Conservation (phyloP, 306 rosid genomes). For the Cucumis melo region DNA sequence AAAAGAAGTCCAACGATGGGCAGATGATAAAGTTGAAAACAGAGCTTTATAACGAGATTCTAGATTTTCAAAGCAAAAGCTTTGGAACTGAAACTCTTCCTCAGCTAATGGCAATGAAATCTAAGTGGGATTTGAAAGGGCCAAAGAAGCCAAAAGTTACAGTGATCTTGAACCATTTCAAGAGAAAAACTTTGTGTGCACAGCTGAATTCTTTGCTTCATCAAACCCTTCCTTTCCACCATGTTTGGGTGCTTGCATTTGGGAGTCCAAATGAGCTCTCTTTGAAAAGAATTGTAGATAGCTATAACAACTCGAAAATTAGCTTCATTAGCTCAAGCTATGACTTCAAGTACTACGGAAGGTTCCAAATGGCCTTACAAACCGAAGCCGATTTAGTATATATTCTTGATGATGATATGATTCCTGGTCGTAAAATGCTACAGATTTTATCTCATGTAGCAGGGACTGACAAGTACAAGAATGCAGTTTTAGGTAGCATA, state of each 20-base stretch:
- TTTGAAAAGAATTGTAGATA: constrained; percentile 61
- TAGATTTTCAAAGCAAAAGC: constrained; percentile 43
- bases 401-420: constrained; percentile 85
- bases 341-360: constrained; percentile 95
- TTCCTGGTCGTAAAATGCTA: constrained; percentile 81
- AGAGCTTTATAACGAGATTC: constrained; percentile 56
- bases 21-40: constrained; percentile 69
- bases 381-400: constrained; percentile 81
- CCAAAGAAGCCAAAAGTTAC: constrained; percentile 56
- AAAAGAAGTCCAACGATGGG: constrained; percentile 73
- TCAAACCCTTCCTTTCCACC: constrained; percentile 79
- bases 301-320: constrained; percentile 70
- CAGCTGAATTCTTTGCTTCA: constrained; percentile 70
- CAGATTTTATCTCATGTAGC: constrained; percentile 84
- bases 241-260: constrained; percentile 89
- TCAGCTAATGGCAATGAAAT: constrained; percentile 68
- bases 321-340: constrained; percentile 79
- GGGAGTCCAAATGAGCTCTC: constrained; percentile 90
- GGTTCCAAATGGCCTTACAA: constrained; percentile 90
- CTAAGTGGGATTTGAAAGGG: constrained; percentile 53
- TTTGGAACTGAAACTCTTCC: constrained; percentile 54
- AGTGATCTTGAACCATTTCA: constrained; percentile 78
- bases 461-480: constrained; percentile 70
- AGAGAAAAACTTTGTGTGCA: constrained; percentile 85
- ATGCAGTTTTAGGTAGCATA: constrained; percentile 78